Evolutionary conservation across 169 alveolate species (phyloP).

Genomic region (Cardiosporidium cionae): DNA sequence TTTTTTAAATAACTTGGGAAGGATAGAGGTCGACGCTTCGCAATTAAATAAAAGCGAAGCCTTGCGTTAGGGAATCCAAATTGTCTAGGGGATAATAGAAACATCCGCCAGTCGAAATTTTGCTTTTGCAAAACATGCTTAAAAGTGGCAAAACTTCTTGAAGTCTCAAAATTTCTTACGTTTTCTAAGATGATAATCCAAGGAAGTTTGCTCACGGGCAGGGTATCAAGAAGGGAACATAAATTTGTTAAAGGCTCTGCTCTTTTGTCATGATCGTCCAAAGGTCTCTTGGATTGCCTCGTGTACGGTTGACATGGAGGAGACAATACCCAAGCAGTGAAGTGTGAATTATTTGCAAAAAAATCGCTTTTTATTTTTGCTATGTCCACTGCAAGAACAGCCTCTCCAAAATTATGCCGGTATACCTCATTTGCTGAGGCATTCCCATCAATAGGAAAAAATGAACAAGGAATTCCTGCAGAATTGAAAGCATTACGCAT

Average conservation of each 20-base stretch:
- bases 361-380: not conserved
- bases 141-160: constrained; percentile 45
- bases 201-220: constrained; percentile 38
- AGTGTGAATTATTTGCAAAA: not conserved
- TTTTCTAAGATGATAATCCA: constrained; percentile 55
- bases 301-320: constrained; percentile 79
- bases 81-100: constrained; percentile 56
- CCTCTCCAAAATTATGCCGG: constrained; percentile 24
- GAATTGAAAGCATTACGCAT: constrained; percentile 34
- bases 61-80: constrained; percentile 64
- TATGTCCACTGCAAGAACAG: constrained; percentile 5
- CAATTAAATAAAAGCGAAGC: constrained; percentile 62
- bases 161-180: constrained; percentile 59
- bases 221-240: constrained; percentile 28
- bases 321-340: constrained; percentile 60
- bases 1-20: too few species aligned
- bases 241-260: constrained; percentile 43
- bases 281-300: constrained; percentile 21
- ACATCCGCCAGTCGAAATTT: constrained; percentile 33
- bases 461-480: constrained; percentile 9
- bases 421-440: constrained; percentile 37
- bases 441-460: constrained; percentile 29
- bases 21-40: constrained; percentile 22
- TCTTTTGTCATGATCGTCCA: constrained; percentile 22
- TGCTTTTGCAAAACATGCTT: constrained; percentile 1